Evolutionary conservation across 208 protist species (phyloP).

Genomic region (Dictyostelium gargantuum): DNA sequence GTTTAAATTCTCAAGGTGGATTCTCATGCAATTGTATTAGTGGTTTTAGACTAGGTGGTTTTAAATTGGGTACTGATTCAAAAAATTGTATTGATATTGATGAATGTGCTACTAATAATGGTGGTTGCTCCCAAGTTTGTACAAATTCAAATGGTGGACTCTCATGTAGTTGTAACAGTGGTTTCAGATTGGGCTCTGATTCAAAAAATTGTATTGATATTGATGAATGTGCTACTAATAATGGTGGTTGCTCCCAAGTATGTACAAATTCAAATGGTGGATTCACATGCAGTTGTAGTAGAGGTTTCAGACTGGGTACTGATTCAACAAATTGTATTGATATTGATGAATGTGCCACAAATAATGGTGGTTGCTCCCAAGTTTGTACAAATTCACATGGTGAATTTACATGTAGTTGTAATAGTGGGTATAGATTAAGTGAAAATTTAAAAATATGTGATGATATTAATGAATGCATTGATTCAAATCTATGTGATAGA

Average conservation of each 20-base stretch:
- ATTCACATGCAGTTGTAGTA: background rate
- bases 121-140: background rate
- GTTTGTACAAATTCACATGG: background rate
- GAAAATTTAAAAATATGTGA: background rate
- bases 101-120: background rate
- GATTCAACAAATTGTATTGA: background rate
- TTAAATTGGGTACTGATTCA: background rate
- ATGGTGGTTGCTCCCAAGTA: too few species aligned
- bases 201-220: background rate
- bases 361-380: background rate
- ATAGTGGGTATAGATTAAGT: too few species aligned
- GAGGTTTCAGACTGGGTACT: background rate
- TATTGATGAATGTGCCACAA: background rate
- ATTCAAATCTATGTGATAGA: background rate
- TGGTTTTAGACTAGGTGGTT: too few species aligned
- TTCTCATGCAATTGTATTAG: background rate
- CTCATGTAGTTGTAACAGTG: background rate
- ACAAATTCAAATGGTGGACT: background rate
- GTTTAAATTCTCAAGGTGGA: background rate
- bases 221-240: background rate
- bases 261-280: background rate
- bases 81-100: background rate
- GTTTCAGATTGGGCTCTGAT: background rate
- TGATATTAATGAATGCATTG: background rate
- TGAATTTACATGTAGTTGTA: background rate